Base-by-base conservation (phyloP, 495 filamentous ascomycete species). In the Aspergillus homomorphus region DNA sequence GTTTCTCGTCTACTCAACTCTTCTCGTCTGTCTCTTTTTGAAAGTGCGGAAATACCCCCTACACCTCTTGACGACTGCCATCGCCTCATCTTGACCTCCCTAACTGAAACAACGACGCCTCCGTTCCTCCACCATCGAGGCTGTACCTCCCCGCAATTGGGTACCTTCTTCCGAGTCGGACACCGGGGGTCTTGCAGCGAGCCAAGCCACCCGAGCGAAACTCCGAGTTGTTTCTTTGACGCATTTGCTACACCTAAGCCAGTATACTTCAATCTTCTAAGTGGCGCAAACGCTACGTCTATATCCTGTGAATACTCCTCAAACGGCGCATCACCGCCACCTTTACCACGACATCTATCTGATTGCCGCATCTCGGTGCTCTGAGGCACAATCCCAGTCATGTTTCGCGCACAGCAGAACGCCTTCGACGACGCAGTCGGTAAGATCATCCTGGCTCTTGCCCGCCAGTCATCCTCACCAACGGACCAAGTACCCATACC, bases 371-470 rank as follows among this genome's bases (percentile, higher is more conserved):
- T 16, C 33, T 28, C 28, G 46, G 41, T 55, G 44, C 20, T 45
- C 58, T 45, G 48, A 58, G 54, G 42, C 20, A 33, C 56, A 28
- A 55, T 38, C 59, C 15, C 56, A 45, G 63, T 53, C 30, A 92
- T 92, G 89, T 92, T 92, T 76, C 86, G 89, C 70, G 82, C 86
- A 33, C 89, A 90, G 72, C 83, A 85, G 68, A 92, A 91, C 73
- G 80, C 82, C 24, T 91, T 92, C 61, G 89, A 92, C 69, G 89
- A 91, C 65, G 87, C 87, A 64, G 84, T 92, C 75, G 87, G 89
- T 90, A 79, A 71, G 84, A 76, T 56, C 14, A 59, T 20, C 21
- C 8, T 26, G n/a, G n/a, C n/a, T n/a, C n/a, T n/a, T n/a, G n/a
- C n/a, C n/a, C n/a, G n/a, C n/a, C n/a, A n/a, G n/a, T 12, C 14